Evolutionary conservation across 148 eudicot genomes (phyloP).

Genomic region (Tetragonia tetragonoides): DNA sequence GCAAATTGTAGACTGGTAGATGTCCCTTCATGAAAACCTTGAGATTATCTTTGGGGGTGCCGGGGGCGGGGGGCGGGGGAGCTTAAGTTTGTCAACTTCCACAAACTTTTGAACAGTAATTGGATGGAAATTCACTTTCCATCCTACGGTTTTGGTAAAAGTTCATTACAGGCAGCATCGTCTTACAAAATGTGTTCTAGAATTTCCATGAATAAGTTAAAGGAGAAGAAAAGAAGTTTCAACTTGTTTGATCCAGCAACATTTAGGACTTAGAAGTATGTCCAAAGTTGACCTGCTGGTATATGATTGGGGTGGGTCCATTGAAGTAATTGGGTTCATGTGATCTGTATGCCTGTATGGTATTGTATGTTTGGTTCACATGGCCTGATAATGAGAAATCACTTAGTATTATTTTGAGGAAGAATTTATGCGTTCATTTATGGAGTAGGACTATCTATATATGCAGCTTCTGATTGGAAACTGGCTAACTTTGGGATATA

Average conservation of each 20-base stretch:
- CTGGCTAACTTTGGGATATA: not conserved
- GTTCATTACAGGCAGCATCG: not conserved
- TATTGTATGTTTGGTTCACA: not conserved
- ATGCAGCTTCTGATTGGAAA: not conserved
- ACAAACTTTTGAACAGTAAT: no score
- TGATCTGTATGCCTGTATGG: not conserved
- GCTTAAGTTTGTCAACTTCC: no score
- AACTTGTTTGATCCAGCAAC: not conserved
- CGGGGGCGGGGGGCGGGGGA: no score
- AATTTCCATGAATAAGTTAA: no score
- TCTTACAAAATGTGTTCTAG: no score
- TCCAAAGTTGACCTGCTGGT: no score
- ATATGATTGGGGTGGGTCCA: not conserved
- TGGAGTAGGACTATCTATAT: not conserved
- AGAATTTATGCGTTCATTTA: not conserved
- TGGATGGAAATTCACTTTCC: no score
- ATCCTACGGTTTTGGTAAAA: not conserved
- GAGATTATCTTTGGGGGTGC: no score
- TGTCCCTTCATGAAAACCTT: no score
- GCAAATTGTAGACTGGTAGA: no score
- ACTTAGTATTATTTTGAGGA: not conserved
- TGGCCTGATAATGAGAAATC: not conserved
- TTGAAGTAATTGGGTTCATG: not conserved
- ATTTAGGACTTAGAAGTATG: not conserved
- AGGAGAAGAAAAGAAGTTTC: no score